Base-by-base conservation (phyloP, 345 rosid genomes). In the Excoecaria agallocha region DNA sequence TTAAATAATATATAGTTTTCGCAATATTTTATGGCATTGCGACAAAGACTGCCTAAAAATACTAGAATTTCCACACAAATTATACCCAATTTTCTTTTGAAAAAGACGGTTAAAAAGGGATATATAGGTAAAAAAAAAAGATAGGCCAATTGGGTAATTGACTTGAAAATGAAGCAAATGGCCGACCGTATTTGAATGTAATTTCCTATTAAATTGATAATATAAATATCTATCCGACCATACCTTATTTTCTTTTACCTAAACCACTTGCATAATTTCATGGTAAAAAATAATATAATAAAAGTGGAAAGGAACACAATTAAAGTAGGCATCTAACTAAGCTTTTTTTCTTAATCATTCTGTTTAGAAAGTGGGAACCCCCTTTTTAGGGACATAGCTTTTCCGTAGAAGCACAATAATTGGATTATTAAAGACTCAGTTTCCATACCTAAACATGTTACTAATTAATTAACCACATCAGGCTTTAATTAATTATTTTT, bases 251-350 rank as follows among this genome's bases (percentile, higher is more conserved):
- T 48, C 51, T 43, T 72, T 50, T 60, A 80, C 78, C 84, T 80
- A 82, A 82, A 76, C 79, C 85, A 78, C 77, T 70, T 43, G 10
- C 78, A 52, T 12, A 13, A 45, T 49, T 75, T 75, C 6, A 48
- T 20, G 72, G 20, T 45, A 66, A 69, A 39, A 7, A 20, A 69
- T 39, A 52, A 61, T 64, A 61, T 12, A 15, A 67, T 8, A 66
- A 70, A 20, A 68, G 48, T 66, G n/a, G 20, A 35, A 64, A 20
- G 61, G 1, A 25, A 57, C 13, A 30, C 66, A 12, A 12, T 9
- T 22, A 57, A 58, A 22, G 9, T 22, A 22, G 24, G 0, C 11
- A 58, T 19, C 39, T 11, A 16, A 19, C 54, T 78, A 58, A 35
- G 17, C 50, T 63, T n/a, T 22, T n/a, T 24, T 35, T 56, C 25